Base-by-base conservation (phyloP, 108 stramenopile genomes). In the Nitzschia sp. region DNA sequence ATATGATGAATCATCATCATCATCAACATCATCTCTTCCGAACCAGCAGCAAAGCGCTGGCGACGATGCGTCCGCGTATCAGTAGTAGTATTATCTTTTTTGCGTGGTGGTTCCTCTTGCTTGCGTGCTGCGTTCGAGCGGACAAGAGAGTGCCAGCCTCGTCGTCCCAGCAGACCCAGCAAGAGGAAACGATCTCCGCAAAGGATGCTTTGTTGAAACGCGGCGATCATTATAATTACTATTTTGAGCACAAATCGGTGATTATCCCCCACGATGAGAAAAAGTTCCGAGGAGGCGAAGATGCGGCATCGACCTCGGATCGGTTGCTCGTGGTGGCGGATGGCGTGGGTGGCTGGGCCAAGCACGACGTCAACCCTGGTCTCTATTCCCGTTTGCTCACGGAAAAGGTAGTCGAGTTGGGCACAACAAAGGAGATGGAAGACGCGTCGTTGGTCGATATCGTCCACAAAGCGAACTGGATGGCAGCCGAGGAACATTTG, bases 271-370 rank as follows among this genome's bases (percentile, higher is more conserved):
- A 73, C 47, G 73, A 73, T 58, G 29, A 19, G 25, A 73, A 73
- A 45, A 73, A 66, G 28, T 66, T 59, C 27, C 73, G 73, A 36
- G 73, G 73, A n/a, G 73, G 73, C 17, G 73, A 73, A 60, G 73
- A 73, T 58, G 64, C 73, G 2, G 65, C 65, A 4, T 32, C 73
- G 0, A 73, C 73, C 9, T 35, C 63, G 32, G 73, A 66, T 32
- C 19, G 16, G 15, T 48, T 66, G 31, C 48, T 73, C 22, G 65
- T 73, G 45, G 73, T 73, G 8, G 73, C 73, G 1, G 73, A 73
- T 41, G 73, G 73, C 3, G 73, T 73, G 1, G 73, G 73, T 19
- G 73, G 73, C 17, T 73, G 73, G 73, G 73, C 73, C 2, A 34
- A 45, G 1, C 32, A 58, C 3, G 60, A 53, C 17, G 57, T 73